phyloP scores from a whole-genome alignment of 2,329 filamentous ascomycete species.

The Scytalidium lignicola region DNA sequence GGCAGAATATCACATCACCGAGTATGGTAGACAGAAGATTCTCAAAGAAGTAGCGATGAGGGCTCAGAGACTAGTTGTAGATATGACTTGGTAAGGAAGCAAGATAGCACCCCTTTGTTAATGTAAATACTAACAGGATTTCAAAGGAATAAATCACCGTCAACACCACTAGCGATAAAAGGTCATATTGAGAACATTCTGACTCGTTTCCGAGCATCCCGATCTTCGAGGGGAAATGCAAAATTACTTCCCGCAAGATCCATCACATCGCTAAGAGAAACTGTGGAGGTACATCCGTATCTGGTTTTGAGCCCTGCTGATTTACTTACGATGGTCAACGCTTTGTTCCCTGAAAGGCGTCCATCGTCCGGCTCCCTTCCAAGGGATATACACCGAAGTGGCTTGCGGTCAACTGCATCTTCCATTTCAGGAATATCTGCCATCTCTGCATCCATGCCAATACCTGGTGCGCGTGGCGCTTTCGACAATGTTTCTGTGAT shows the following conservation, averaged over 20 bases:
- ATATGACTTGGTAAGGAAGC: constrained; percentile 54
- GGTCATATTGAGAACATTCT: constrained; percentile 68
- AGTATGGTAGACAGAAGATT: constrained; percentile 81
- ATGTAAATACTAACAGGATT: constrained; percentile 5
- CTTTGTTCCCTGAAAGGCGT: constrained; percentile 72
- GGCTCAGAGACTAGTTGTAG: constrained; percentile 73
- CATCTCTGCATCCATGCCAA: constrained; percentile 64
- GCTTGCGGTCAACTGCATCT: constrained; percentile 60
- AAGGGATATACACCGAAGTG: constrained; percentile 49
- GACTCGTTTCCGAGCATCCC: constrained; percentile 48
- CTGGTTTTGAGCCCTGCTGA: constrained; percentile 76
- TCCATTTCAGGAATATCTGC: constrained; percentile 63
- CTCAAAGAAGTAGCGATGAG: constrained; percentile 74
- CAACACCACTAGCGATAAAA: constrained; percentile 58
- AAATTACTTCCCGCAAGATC: constrained; percentile 67
- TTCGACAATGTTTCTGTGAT: constrained; percentile 66
- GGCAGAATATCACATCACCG: constrained; percentile 86
- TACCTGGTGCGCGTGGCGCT: constrained; percentile 41
- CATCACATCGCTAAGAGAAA: constrained; percentile 68
- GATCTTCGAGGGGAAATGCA: constrained; percentile 39
- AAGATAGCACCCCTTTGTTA: constrained; percentile 4
- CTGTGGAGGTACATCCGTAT: constrained; percentile 73
- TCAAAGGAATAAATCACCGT: constrained; percentile 51
- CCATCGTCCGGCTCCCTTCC: constrained; percentile 51
- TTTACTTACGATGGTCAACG: constrained; percentile 73